A percentile compares a stretch with the other conserved stretches of the same genome.
Conservation (phyloP, 352 stramenopile species). For the Saprolegnia parasitica region DNA sequence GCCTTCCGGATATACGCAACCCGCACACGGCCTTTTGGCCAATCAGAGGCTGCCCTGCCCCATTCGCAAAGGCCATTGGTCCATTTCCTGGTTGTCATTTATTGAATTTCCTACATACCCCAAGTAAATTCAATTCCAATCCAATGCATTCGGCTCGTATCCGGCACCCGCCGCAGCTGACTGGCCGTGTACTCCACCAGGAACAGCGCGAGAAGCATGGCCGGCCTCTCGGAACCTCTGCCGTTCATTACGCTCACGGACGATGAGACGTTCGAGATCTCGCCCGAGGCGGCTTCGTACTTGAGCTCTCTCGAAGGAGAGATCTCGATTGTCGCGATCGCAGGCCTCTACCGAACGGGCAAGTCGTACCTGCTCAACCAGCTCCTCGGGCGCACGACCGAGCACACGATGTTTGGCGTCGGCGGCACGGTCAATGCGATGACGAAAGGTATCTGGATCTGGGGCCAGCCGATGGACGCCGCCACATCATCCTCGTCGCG, state of each 20-base stretch:
- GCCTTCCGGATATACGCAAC: neutral
- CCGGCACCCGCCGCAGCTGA: neutral
- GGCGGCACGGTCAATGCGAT: conserved; percentile 82
- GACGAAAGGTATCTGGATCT: conserved; percentile 91
- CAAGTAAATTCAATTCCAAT: neutral
- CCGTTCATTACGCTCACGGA: conserved; percentile 70
- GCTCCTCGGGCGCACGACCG: conserved; percentile 47
- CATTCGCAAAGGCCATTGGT: neutral
- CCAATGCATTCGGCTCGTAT: neutral
- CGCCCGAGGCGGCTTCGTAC: conserved; percentile 51
- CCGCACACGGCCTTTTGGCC: neutral
- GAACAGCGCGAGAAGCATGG: neutral
- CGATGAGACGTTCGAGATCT: conserved; percentile 58
- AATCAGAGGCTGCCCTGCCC: neutral
- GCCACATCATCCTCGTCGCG: conserved; percentile 32
- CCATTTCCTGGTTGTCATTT: neutral
- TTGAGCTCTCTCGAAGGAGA: conserved; percentile 52
- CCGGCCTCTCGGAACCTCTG: conserved; percentile 35
- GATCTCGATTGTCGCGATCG: conserved; percentile 65
- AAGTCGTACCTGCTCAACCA: conserved; percentile 88
- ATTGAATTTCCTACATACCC: neutral
- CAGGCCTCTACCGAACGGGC: conserved; percentile 77
- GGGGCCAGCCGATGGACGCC: conserved; percentile 65
- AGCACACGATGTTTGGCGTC: conserved; percentile 53
- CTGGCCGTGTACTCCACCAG: neutral